phyloP scores from a whole-genome alignment of 257 asterid genomes.

The Ocimum tenuiflorum region DNA sequence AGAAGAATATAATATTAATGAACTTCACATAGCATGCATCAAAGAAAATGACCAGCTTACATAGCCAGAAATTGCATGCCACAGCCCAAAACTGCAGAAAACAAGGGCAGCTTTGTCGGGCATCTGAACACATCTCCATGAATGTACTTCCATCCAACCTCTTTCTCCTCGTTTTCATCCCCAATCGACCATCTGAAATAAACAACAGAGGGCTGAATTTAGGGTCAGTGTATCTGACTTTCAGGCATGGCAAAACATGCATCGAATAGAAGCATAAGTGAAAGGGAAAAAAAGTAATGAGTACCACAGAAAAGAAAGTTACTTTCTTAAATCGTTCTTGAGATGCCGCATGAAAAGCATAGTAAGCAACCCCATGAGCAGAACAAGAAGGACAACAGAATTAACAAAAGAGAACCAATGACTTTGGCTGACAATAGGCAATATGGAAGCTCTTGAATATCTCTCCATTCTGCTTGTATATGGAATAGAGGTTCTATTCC shows the following conservation, averaged over 20 bases:
- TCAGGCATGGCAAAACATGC: slow-evolving; percentile 5
- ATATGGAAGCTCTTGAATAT: slow-evolving; percentile 49
- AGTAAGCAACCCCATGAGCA: slow-evolving; percentile 58
- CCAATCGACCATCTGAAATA: slow-evolving; percentile 52
- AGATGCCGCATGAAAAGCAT: slow-evolving; percentile 52
- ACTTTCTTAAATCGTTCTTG: slow-evolving; percentile 75
- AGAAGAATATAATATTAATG: neutral
- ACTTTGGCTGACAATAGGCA: slow-evolving; percentile 44
- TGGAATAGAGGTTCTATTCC: slow-evolving; percentile 45
- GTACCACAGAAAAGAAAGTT: slow-evolving; percentile 30
- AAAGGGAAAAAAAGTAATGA: slow-evolving; percentile 1
- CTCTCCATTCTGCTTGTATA: slow-evolving; percentile 58
- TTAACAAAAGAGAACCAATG: slow-evolving; percentile 71
- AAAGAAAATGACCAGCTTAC: slow-evolving; percentile 36
- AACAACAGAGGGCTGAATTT: slow-evolving; percentile 8
- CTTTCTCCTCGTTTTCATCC: slow-evolving; percentile 83
- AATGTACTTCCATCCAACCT: slow-evolving; percentile 70
- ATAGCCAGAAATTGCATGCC: slow-evolving; percentile 63
- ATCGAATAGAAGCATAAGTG: neutral
- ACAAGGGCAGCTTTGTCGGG: slow-evolving; percentile 52
- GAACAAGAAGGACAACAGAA: slow-evolving; percentile 44
- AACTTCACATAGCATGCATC: neutral
- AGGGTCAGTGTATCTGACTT: neutral
- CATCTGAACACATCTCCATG: slow-evolving; percentile 64
- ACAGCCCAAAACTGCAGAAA: slow-evolving; percentile 70